A percentile compares a stretch with the other conserved stretches of the same genome.
Evolutionary conservation across 1,139 yeast genomes (phyloP).

Genomic region (Nematodospora anomalae): DNA sequence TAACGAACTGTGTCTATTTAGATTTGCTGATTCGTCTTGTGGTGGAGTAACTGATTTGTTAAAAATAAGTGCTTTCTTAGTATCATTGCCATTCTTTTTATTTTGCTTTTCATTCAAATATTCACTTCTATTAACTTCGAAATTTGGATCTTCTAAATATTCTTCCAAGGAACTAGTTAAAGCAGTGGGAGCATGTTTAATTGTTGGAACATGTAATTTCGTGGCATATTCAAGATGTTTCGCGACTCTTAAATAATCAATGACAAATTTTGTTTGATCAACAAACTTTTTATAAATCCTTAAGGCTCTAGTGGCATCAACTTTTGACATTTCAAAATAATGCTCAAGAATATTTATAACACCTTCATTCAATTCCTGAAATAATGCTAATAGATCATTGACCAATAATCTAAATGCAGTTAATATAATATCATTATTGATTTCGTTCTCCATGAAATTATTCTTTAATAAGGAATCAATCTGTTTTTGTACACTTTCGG

Average conservation of each 20-base stretch:
- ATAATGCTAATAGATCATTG: constrained; percentile 78
- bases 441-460: constrained; percentile 69
- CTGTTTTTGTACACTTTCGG: constrained; percentile 81
- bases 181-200: constrained; percentile 96
- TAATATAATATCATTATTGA: constrained; percentile 77
- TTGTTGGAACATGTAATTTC: constrained; percentile 89
- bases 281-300: constrained; percentile 83
- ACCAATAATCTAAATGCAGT: constrained; percentile 86
- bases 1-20: constrained; percentile 27
- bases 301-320: constrained; percentile 85
- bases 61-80: neutral
- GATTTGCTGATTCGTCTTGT: constrained; percentile 1
- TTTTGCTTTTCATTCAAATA: constrained; percentile 59
- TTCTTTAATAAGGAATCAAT: constrained; percentile 75
- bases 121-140: constrained; percentile 75
- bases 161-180: constrained; percentile 84
- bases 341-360: constrained; percentile 90
- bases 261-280: constrained; percentile 83
- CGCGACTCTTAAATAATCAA: constrained; percentile 83
- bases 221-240: constrained; percentile 86
- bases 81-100: constrained; percentile 18
- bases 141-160: constrained; percentile 82
- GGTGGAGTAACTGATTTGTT: constrained; percentile 9
- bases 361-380: constrained; percentile 91
- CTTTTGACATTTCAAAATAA: constrained; percentile 85